These are phyloP conservation scores for Dendryphion nanum DNA, from an alignment of 2,329 filamentous ascomycete species.

Conservation along the genomic window DNA sequence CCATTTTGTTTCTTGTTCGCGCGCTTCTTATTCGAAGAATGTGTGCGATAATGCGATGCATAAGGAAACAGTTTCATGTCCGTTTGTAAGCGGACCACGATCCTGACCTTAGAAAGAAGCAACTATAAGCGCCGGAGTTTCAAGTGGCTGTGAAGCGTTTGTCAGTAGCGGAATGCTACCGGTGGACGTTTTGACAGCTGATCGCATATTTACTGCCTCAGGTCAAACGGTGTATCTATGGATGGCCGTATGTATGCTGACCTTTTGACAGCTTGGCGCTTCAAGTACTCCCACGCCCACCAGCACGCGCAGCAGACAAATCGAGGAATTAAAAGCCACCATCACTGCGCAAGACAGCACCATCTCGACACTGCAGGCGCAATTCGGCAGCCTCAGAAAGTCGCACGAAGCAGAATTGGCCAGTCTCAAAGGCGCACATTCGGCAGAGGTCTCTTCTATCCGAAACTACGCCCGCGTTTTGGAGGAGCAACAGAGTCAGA, in stretches of 20 bases:
- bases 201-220: too few species aligned
- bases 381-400: conserved; percentile 35
- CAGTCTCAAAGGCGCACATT: conserved; percentile 39
- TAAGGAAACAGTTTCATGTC: too few species aligned
- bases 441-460: conserved; percentile 39
- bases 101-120: too few species aligned
- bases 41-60: too few species aligned
- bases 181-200: too few species aligned
- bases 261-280: conserved; percentile 15
- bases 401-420: conserved; percentile 41
- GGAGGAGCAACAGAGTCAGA: conserved; percentile 33
- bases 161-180: too few species aligned
- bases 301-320: conserved; percentile 15
- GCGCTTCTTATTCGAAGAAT: too few species aligned
- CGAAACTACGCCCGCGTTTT: conserved; percentile 38
- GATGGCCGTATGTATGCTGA: conserved; percentile 10
- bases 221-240: too few species aligned
- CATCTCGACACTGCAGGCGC: conserved; percentile 32
- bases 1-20: too few species aligned
- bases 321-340: conserved; percentile 28
- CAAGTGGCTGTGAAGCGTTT: too few species aligned
- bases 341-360: conserved; percentile 31
- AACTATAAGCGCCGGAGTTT: too few species aligned
- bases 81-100: too few species aligned
- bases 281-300: conserved; percentile 12